Conservation (phyloP, 2,329 filamentous ascomycete genomes). For the Alternaria sp. region DNA sequence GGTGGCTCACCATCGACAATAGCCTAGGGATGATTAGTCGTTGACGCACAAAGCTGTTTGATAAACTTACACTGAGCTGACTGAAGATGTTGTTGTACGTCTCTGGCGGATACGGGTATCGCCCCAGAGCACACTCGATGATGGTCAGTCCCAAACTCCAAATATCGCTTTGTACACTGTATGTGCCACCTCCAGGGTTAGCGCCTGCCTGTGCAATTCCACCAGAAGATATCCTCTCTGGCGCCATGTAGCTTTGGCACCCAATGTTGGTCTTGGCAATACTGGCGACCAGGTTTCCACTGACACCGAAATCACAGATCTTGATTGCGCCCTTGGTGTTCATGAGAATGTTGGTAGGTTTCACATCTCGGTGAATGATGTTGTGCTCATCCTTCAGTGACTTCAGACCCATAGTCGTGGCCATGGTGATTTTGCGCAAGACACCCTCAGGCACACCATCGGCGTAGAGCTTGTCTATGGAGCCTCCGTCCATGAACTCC, state of each 20-base stretch:
- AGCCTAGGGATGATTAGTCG: constrained; percentile 66
- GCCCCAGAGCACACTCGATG: constrained; percentile 93
- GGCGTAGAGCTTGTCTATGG: constrained; percentile 93
- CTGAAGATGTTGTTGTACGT: constrained; percentile 99
- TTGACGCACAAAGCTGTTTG: too few relatives aligned
- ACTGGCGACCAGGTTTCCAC: constrained; percentile 93
- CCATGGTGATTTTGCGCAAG: constrained; percentile 87
- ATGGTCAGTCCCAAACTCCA: constrained; percentile 96
- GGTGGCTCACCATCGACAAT: constrained; percentile 98
- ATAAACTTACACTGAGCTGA: constrained; percentile 82
- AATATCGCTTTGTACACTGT: constrained; percentile 97
- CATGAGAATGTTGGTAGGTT: constrained; percentile 96
- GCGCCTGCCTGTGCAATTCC: constrained; percentile 76
- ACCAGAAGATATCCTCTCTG: constrained; percentile 90
- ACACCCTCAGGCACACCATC: constrained; percentile 91
- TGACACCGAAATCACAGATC: constrained; percentile 98
- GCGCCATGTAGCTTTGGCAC: constrained; percentile 99
- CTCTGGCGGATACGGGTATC: constrained; percentile 96
- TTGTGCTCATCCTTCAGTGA: constrained; percentile 97
- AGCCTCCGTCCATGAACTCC: constrained; percentile 98
- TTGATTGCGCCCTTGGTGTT: constrained; percentile 93
- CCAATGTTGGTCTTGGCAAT: constrained; percentile 99
- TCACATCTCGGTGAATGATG: constrained; percentile 98
- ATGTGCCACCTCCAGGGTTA: constrained; percentile 79
- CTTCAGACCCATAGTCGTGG: constrained; percentile 91